A percentile compares a stretch with the other conserved stretches of the same genome.
These are phyloP conservation scores for Rhizoctonia solani DNA, from an alignment of 1,284 basidiomycete species.

Conservation along the genomic window DNA sequence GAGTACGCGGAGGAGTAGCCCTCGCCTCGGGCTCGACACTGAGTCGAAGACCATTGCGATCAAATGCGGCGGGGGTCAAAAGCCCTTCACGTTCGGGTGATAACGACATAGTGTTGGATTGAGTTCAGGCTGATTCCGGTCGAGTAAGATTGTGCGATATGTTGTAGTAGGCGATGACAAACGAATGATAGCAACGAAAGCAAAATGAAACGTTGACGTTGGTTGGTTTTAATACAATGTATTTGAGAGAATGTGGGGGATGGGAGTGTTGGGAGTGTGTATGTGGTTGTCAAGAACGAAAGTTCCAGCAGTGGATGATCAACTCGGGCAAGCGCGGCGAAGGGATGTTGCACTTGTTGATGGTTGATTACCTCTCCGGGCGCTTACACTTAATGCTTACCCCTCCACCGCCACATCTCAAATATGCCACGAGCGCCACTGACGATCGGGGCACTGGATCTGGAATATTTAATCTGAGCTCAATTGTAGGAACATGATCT, in stretches of 20 bases:
- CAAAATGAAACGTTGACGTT: conserved; percentile 20
- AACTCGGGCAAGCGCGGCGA: not conserved
- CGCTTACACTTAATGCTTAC: not conserved
- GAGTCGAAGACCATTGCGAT: conserved; percentile 20
- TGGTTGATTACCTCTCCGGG: conserved; percentile 14
- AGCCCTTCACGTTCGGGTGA: conserved; percentile 4
- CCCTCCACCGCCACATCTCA: conserved; percentile 13
- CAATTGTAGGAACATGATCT: not conserved
- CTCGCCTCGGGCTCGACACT: conserved; percentile 17
- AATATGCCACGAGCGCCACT: conserved; percentile 20
- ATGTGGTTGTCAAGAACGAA: conserved; percentile 32
- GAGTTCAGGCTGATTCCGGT: not conserved
- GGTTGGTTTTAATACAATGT: conserved; percentile 13
- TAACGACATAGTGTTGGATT: conserved; percentile 4
- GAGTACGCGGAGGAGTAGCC: conserved; percentile 2
- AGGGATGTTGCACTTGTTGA: no score
- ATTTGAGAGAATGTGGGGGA: not conserved
- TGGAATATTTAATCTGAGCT: not conserved
- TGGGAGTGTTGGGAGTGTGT: no score
- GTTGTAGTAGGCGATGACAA: not conserved
- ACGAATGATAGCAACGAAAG: conserved; percentile 27
- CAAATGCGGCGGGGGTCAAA: conserved; percentile 25
- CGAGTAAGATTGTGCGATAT: not conserved
- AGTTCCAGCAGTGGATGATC: conserved; percentile 1
- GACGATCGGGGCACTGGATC: not conserved